Evolutionary conservation across 257 asterid species (phyloP), one percentile per base, ranked within the genome.

Genomic region (Solanum virginianum): DNA sequence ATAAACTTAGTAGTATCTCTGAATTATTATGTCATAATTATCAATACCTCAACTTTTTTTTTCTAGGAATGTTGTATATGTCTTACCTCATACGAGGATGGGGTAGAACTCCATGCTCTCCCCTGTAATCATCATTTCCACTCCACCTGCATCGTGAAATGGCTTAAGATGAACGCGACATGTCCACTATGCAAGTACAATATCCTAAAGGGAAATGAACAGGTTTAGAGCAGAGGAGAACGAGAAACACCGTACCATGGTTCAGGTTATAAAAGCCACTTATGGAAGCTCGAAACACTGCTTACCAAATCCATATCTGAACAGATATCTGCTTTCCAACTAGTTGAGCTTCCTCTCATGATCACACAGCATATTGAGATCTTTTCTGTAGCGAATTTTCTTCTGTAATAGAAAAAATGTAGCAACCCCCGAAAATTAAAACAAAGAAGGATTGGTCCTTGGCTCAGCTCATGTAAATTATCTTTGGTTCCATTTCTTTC

Each of bases 161-260:
- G 99, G 98, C 98, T 96, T 7, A 96, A 94, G 91, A 96, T 95
- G 98, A 96, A 96, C 41, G 99, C 98, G 0, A 96, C 99, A 13
- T 96, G 99, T 87, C 99, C 99, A 2, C 89, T 96, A 15, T 96
- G 99, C 95, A 96, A 96, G 92, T 96, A 88, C 93, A 94, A 95
- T 93, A 94, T 96, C 88, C 95, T 96, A 89, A 95, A 96, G 91
- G 99, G 96, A 66, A 96, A 86, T 54, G 98, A 94, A 17, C 95
- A 94, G 85, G 98, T 92, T 68, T 96, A 85, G 87, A 84, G n/a
- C 81, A 24, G 75, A 59, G 70, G 53, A 20, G 16, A 85, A 49
- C 20, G 70, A 77, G 77, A 59, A 84, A 36, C 45, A 55, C 22
- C 4, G 32, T 11, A 39, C 18, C 83, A 39, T 77, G 83, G 5